These are phyloP conservation scores for Ceratocystis ficicola DNA, from an alignment of 2,329 filamentous ascomycete species.

Conservation along the genomic window DNA sequence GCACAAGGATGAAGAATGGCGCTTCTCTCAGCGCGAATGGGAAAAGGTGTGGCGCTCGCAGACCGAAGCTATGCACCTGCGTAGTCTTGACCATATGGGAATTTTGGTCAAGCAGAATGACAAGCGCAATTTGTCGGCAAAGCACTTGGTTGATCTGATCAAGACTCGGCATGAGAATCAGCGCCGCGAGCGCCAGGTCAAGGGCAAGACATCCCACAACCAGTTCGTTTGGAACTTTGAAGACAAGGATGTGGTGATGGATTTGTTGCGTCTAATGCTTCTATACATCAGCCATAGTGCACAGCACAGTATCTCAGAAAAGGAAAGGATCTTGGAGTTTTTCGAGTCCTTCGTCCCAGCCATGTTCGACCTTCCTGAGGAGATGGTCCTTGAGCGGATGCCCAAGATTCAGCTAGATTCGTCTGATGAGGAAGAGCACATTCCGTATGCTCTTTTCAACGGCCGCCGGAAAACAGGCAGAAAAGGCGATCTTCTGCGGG, in stretches of 20 bases:
- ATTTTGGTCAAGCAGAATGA: slow-evolving; percentile 78
- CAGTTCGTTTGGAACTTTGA: slow-evolving; percentile 67
- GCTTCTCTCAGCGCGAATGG: slow-evolving; percentile 93
- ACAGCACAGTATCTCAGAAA: slow-evolving; percentile 59
- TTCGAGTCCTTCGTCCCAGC: slow-evolving; percentile 62
- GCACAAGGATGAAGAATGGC: slow-evolving; percentile 95
- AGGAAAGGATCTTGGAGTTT: slow-evolving; percentile 61
- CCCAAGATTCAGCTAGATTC: slow-evolving; percentile 57
- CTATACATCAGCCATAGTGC: slow-evolving; percentile 55
- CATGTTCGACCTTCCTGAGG: slow-evolving; percentile 65
- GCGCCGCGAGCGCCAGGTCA: slow-evolving; percentile 55
- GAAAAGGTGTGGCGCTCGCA: slow-evolving; percentile 97
- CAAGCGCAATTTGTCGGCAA: slow-evolving; percentile 81
- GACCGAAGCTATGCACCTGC: slow-evolving; percentile 88
- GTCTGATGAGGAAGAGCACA: slow-evolving; percentile 61
- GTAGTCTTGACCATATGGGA: slow-evolving; percentile 92
- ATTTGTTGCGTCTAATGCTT: slow-evolving; percentile 50
- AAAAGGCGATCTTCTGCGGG: slow-evolving; percentile 69
- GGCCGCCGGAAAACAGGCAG: slow-evolving; percentile 55
- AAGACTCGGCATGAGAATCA: slow-evolving; percentile 89
- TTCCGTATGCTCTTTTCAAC: slow-evolving; percentile 58
- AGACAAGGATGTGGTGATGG: slow-evolving; percentile 55
- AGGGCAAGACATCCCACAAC: slow-evolving; percentile 49
- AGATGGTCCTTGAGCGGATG: slow-evolving; percentile 54
- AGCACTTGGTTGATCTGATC: slow-evolving; percentile 80